Base-by-base conservation (phyloP, 306 rosid species). In the Astragalus membranaceus region DNA sequence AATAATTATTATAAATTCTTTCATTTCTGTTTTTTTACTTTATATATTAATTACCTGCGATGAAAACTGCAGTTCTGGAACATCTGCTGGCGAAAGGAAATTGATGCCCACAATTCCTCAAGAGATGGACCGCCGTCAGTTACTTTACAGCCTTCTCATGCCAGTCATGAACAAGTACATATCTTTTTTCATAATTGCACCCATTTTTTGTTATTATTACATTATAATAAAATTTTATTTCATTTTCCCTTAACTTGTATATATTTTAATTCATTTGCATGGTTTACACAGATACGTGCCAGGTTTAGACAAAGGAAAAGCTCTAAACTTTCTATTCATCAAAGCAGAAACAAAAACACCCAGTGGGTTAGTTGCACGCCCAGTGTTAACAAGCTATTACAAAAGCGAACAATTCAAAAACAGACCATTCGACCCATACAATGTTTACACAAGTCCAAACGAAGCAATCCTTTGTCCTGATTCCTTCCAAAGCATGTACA, bases 61-160 rank as follows among this genome's bases (percentile, higher is more conserved):
- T 4, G 13, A 4, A 39, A 62, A 41, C 8, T 80, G 68, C 85
- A 92, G 98, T 52, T 92, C 98, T 63, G 98, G 98, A 55, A 92
- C 98, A 37, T 92, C 98, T 0, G 95, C 85, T 3, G 98, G 98
- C 0, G 96, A 89, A 67, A 78, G 95, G 49, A 92, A 92, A 75
- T 41, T 92, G 80, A 92, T 88, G 96, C 98, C 98, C 3, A 92
- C 96, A 0, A 88, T 87, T 72, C 47, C 35, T 29, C 88, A 86
- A 43, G 98, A 92, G 46, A 16, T 83, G 84, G 83, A 86, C 35
- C 96, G 98, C 29, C 96, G 98, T 44, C 84, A 79, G 4, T 55
- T 60, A 12, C 74, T 92, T 15, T 92, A 83, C 82, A 89, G 95
- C 75, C 93, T 92, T 78, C 96, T 83, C 32, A 86, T 84, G 90